Evolutionary conservation across 2,329 filamentous ascomycete genomes (phyloP).

Genomic region (Ramularia endophylla): DNA sequence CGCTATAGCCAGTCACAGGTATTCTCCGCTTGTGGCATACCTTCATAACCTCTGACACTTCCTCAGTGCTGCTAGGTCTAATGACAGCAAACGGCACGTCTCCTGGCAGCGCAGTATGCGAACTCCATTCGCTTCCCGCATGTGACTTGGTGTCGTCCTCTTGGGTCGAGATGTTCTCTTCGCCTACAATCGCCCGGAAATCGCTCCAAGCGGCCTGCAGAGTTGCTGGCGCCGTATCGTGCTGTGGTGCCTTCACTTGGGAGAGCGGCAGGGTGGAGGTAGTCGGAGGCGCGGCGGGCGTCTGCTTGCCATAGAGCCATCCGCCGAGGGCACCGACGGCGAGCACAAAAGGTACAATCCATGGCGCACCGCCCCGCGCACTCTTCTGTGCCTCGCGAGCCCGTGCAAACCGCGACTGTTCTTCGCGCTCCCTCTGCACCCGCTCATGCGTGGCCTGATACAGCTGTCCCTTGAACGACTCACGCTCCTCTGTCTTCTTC

Average conservation of each 20-base stretch:
- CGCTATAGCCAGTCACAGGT: conserved; percentile 80
- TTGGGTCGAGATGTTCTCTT: conserved; percentile 57
- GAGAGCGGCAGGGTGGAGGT: conserved; percentile 53
- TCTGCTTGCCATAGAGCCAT: conserved; percentile 51
- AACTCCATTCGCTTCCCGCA: conserved; percentile 59
- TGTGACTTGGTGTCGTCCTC: conserved; percentile 50
- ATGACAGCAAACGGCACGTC: conserved; percentile 58
- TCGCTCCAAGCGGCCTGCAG: conserved; percentile 61
- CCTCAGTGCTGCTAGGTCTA: conserved; percentile 69
- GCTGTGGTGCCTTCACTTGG: conserved; percentile 43
- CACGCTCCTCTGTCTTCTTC: conserved; percentile 28
- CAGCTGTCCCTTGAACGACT: conserved; percentile 55
- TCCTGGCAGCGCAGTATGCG: conserved; percentile 38
- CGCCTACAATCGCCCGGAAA: conserved; percentile 55
- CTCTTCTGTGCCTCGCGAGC: conserved; percentile 27
- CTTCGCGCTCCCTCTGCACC: conserved; percentile 52
- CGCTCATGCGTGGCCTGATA: conserved; percentile 57
- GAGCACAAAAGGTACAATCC: conserved; percentile 37
- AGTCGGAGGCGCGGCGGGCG: conserved; percentile 40
- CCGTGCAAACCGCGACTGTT: conserved; percentile 47
- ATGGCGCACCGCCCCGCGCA: conserved; percentile 21
- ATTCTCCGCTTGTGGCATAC: conserved; percentile 75
- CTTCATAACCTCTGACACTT: conserved; percentile 84
- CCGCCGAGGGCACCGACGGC: conserved; percentile 46
- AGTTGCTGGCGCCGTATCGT: conserved; percentile 52